Percentiles rank a stretch among this genome's conserved stretches.
Conservation (phyloP, 495 filamentous ascomycete genomes). For the Trichoderma parareesei region DNA sequence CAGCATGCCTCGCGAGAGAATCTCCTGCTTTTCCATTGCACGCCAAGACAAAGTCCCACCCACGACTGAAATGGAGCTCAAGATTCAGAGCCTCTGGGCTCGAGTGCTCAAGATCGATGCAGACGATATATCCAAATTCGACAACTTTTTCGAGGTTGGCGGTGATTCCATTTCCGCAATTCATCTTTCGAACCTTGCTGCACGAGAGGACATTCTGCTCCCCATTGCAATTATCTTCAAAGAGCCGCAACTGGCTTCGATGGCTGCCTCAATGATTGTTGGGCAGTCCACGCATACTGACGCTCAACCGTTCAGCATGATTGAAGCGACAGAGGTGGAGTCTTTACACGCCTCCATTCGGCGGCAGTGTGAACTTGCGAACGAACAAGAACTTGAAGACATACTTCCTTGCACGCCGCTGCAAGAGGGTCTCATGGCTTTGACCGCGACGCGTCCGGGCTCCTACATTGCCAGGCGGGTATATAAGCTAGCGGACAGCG, state of each 20-base stretch:
- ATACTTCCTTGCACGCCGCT: background rate
- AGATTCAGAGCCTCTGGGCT: conserved; percentile 37
- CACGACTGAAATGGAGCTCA: conserved; percentile 32
- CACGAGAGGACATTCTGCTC: background rate
- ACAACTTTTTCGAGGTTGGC: conserved; percentile 35
- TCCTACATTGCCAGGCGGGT: conserved; percentile 5
- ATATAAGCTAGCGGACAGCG: background rate
- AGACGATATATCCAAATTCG: conserved; percentile 13
- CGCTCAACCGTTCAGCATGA: background rate
- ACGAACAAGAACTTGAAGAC: background rate
- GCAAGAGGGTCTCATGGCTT: conserved; percentile 30
- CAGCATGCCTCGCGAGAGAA: conserved; percentile 29
- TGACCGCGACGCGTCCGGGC: conserved; percentile 18
- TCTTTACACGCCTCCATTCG: background rate
- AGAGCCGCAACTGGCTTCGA: background rate
- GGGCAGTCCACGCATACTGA: background rate
- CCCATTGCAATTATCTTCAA: background rate
- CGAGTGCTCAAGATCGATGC: conserved; percentile 24
- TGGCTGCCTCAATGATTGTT: background rate
- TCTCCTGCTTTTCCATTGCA: conserved; percentile 25
- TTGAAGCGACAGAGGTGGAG: background rate
- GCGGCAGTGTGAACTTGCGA: background rate
- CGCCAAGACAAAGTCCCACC: conserved; percentile 26
- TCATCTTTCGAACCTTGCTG: background rate
- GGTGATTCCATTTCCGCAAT: conserved; percentile 17